phyloP scores from a whole-genome alignment of 495 filamentous ascomycete genomes.

The Lasiosphaeria ovina region DNA sequence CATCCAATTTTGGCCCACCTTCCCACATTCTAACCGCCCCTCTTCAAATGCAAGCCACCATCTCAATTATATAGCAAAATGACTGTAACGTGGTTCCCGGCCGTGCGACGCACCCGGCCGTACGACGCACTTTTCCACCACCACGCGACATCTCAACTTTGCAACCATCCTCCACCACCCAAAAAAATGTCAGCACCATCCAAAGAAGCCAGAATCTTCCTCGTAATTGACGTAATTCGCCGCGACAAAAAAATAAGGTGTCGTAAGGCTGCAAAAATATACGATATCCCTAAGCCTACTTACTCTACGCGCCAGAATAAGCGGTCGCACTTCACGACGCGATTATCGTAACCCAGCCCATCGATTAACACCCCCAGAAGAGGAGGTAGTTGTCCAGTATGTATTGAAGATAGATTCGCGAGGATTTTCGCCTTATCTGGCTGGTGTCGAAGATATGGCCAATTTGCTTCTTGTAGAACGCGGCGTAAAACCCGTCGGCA shows the following conservation, averaged over 20 bases:
- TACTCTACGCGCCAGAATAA: constrained; percentile 4
- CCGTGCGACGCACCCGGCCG: no score
- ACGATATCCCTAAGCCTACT: constrained; percentile 4
- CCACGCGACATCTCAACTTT: constrained; percentile 3
- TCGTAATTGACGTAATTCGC: constrained; percentile 6
- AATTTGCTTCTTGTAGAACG: constrained; percentile 4
- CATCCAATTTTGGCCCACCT: no score
- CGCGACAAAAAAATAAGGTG: constrained; percentile 1
- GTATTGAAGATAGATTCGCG: constrained; percentile 11
- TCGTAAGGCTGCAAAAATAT: constrained; percentile 6
- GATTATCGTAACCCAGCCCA: constrained; percentile 4
- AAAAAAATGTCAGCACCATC: constrained; percentile 2
- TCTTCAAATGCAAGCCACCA: no score
- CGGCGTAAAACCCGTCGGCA: background rate
- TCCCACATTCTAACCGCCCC: no score
- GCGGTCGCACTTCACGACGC: constrained; percentile 1
- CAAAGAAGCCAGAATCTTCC: constrained; percentile 1
- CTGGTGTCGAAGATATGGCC: constrained; percentile 10
- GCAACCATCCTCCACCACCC: constrained; percentile 3
- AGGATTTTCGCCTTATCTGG: constrained; percentile 6
- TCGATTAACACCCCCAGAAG: constrained; percentile 4
- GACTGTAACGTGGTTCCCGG: no score
- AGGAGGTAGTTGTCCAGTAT: constrained; percentile 8
- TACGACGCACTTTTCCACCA: no score
- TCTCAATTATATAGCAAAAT: no score